Percentiles rank a stretch among this genome's conserved stretches.
These are phyloP conservation scores for Hortiboletus campestris DNA, from an alignment of 768 basidiomycete genomes.

Conservation along the genomic window DNA sequence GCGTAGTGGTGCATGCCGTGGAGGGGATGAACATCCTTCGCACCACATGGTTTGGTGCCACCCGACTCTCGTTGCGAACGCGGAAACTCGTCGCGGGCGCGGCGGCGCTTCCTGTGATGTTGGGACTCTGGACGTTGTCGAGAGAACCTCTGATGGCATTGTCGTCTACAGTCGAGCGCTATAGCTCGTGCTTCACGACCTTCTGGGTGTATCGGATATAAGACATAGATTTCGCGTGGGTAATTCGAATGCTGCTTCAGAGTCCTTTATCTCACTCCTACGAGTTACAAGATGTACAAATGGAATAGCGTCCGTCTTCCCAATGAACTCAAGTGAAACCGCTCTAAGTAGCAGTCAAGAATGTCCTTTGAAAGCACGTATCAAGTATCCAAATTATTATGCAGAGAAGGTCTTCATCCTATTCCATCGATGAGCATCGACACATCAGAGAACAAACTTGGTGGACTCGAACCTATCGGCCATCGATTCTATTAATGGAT, in stretches of 20 bases:
- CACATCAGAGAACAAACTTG: background rate
- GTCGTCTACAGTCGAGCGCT: constrained; percentile 48
- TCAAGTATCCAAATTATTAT: background rate
- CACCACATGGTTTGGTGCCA: constrained; percentile 40
- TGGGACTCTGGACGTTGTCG: constrained; percentile 53
- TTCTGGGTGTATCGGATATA: constrained; percentile 48
- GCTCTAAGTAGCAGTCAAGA: background rate
- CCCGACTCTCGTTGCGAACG: constrained; percentile 13
- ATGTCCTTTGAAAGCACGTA: background rate
- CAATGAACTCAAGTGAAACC: background rate
- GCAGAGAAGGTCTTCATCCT: background rate
- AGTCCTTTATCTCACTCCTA: background rate
- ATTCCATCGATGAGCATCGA: background rate
- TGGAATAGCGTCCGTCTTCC: background rate
- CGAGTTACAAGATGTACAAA: background rate
- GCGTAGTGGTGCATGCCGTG: constrained; percentile 56
- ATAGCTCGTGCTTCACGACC: constrained; percentile 46
- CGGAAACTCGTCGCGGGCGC: constrained; percentile 34
- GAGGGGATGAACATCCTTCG: constrained; percentile 59
- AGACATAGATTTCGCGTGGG: constrained; percentile 13
- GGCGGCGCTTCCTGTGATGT: constrained; percentile 49
- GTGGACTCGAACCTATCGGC: background rate
- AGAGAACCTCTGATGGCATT: constrained; percentile 60
- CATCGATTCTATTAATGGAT: background rate
- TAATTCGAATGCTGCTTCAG: background rate